Percentiles rank a stretch among this genome's conserved stretches.
These are phyloP conservation scores for Penicillium freii DNA, from an alignment of 2,329 filamentous ascomycete genomes.

Conservation along the genomic window DNA sequence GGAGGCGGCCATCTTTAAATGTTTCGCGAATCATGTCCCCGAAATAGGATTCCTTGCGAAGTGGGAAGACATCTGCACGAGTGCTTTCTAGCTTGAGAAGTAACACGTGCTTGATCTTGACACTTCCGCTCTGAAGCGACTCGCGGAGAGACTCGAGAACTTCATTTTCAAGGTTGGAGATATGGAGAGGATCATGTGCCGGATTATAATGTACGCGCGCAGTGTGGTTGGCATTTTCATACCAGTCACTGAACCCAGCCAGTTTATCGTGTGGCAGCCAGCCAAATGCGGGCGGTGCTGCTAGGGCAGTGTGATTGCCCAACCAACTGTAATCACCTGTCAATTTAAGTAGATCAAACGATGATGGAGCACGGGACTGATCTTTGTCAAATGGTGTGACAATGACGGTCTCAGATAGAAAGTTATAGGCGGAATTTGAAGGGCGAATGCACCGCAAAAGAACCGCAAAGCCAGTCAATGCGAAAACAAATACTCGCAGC, in stretches of 20 bases:
- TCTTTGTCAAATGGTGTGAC: slow-evolving; percentile 22
- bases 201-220: slow-evolving; percentile 35
- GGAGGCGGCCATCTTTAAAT: slow-evolving; percentile 33
- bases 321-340: slow-evolving; percentile 22
- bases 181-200: slow-evolving; percentile 40
- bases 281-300: slow-evolving; percentile 14
- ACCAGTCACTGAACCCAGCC: slow-evolving; percentile 25
- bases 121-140: slow-evolving; percentile 13
- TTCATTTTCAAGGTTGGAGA: slow-evolving; percentile 40
- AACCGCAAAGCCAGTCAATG: not conserved
- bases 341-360: slow-evolving; percentile 17
- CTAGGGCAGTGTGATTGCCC: slow-evolving; percentile 22
- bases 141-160: slow-evolving; percentile 28
- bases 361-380: slow-evolving; percentile 5
- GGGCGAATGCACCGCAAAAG: slow-evolving; percentile 18
- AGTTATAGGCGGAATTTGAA: slow-evolving; percentile 16
- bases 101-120: slow-evolving; percentile 44
- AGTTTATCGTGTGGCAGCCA: slow-evolving; percentile 21
- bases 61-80: slow-evolving; percentile 45
- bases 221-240: slow-evolving; percentile 7
- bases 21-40: slow-evolving; percentile 34
- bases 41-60: slow-evolving; percentile 37
- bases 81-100: slow-evolving; percentile 46
- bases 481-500: slow-evolving; percentile 8
- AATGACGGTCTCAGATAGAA: slow-evolving; percentile 23